Percentiles rank a stretch among this genome's conserved stretches.
These are phyloP conservation scores for Rhinocladiella mackenziei DNA, from an alignment of 2,329 filamentous ascomycete species.

Conservation along the genomic window DNA sequence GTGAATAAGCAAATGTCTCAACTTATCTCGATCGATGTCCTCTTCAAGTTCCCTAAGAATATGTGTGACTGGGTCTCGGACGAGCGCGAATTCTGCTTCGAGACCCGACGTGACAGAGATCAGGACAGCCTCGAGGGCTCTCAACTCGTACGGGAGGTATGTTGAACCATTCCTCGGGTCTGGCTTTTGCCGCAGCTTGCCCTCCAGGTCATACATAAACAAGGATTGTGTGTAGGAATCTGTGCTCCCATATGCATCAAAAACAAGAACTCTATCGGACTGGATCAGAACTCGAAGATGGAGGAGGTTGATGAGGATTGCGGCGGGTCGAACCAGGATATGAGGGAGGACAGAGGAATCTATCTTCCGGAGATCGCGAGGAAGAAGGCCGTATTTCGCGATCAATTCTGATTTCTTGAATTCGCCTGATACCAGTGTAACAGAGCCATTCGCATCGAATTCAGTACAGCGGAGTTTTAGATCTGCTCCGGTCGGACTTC, in stretches of 20 bases:
- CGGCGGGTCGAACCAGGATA: slow-evolving; percentile 86
- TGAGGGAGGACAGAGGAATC: slow-evolving; percentile 93
- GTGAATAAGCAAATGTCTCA: slow-evolving; percentile 83
- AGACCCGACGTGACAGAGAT: slow-evolving; percentile 89
- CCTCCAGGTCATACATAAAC: slow-evolving; percentile 96
- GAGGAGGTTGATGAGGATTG: slow-evolving; percentile 92
- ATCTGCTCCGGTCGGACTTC: slow-evolving; percentile 65
- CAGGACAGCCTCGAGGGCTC: slow-evolving; percentile 88
- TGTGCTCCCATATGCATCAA: slow-evolving; percentile 91
- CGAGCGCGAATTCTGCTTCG: slow-evolving; percentile 90
- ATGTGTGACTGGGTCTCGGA: slow-evolving; percentile 84
- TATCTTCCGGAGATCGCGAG: slow-evolving; percentile 94
- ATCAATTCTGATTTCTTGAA: slow-evolving; percentile 98
- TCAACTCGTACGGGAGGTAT: slow-evolving; percentile 83
- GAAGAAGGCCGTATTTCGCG: slow-evolving; percentile 74
- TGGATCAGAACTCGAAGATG: slow-evolving; percentile 95
- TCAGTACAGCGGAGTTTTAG: slow-evolving; percentile 88
- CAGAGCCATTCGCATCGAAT: slow-evolving; percentile 85
- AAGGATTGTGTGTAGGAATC: slow-evolving; percentile 93
- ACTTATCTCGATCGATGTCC: slow-evolving; percentile 91
- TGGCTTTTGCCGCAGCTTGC: slow-evolving; percentile 76
- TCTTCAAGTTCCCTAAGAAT: slow-evolving; percentile 89
- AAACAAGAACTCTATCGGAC: slow-evolving; percentile 86
- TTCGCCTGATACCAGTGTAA: slow-evolving; percentile 88
- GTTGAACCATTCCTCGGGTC: slow-evolving; percentile 35